These are phyloP conservation scores for Vitis labrusca DNA, from an alignment of 164 flowering plant genomes.

Conservation along the genomic window DNA sequence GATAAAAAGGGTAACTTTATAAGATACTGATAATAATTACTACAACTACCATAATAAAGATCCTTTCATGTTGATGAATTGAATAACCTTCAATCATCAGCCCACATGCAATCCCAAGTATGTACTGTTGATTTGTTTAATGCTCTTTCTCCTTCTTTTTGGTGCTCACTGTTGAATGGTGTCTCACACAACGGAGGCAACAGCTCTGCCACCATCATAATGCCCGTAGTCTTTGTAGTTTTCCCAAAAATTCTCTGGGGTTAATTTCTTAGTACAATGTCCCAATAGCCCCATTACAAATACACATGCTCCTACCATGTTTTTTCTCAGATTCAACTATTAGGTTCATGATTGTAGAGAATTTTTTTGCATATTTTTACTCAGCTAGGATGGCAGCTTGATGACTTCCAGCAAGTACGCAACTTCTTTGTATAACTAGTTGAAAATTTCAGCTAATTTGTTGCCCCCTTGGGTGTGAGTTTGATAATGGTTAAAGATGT, in stretches of 20 bases:
- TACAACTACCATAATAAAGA: no score
- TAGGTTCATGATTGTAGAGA: constrained; percentile 23
- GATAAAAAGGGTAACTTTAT: no score
- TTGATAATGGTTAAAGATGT: no score
- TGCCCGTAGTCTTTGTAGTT: constrained; percentile 3
- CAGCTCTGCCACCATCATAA: constrained; percentile 21
- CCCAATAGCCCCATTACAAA: constrained; percentile 5
- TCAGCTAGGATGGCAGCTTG: background rate
- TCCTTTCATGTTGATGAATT: background rate
- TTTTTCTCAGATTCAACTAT: constrained; percentile 26
- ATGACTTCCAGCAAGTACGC: no score
- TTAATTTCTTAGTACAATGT: background rate
- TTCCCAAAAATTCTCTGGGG: constrained; percentile 6
- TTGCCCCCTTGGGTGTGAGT: no score
- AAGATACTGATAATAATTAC: no score
- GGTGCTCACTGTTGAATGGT: constrained; percentile 14
- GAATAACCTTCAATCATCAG: background rate
- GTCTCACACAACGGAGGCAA: constrained; percentile 32
- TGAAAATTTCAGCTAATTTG: no score
- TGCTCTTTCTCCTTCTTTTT: constrained; percentile 10
- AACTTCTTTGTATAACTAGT: no score
- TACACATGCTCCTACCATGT: constrained; percentile 29
- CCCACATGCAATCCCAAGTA: background rate
- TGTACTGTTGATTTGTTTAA: background rate
- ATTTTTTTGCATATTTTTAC: background rate